Conservation (phyloP, 2,329 filamentous ascomycete species). For the Arachnomyces sp. region DNA sequence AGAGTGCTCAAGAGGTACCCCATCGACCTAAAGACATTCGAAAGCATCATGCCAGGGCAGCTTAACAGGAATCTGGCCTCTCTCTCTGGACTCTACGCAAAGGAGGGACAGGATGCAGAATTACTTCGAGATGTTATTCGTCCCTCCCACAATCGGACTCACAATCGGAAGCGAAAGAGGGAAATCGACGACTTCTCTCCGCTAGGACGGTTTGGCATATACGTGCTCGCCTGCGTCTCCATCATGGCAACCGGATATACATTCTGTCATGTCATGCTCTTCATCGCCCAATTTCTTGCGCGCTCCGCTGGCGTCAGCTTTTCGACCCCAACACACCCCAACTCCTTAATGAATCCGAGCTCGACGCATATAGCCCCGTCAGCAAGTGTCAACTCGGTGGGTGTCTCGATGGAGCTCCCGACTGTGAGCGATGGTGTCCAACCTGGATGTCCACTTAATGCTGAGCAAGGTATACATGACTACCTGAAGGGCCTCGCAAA, state of each 20-base stretch:
- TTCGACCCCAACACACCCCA: conserved; percentile 4
- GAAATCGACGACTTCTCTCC: conserved; percentile 19
- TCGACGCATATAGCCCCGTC: conserved; percentile 17
- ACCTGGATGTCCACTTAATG: conserved; percentile 11
- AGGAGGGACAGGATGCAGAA: conserved; percentile 15
- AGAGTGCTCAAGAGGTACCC: conserved; percentile 32
- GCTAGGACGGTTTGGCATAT: conserved; percentile 20
- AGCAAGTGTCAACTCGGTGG: conserved; percentile 13
- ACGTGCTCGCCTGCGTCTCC: conserved; percentile 20
- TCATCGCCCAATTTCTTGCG: conserved; percentile 19
- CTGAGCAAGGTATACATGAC: conserved; percentile 17
- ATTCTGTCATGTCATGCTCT: conserved; percentile 18
- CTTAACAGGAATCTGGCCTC: conserved; percentile 41
- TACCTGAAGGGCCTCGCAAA: conserved; percentile 19
- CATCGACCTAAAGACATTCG: conserved; percentile 40
- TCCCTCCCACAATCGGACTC: no score
- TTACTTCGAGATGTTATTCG: conserved; percentile 7
- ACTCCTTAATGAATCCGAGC: neutral
- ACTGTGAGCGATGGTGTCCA: conserved; percentile 14
- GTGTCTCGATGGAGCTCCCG: conserved; percentile 19
- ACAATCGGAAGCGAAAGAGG: no score
- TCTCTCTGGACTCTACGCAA: conserved; percentile 26
- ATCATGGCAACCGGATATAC: conserved; percentile 25
- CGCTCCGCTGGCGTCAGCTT: conserved; percentile 18
- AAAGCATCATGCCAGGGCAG: conserved; percentile 39